A percentile compares a stretch with the other conserved stretches of the same genome.
These are phyloP conservation scores for Cephaloascus fragrans DNA, from an alignment of 805 yeast genomes.

Conservation along the genomic window DNA sequence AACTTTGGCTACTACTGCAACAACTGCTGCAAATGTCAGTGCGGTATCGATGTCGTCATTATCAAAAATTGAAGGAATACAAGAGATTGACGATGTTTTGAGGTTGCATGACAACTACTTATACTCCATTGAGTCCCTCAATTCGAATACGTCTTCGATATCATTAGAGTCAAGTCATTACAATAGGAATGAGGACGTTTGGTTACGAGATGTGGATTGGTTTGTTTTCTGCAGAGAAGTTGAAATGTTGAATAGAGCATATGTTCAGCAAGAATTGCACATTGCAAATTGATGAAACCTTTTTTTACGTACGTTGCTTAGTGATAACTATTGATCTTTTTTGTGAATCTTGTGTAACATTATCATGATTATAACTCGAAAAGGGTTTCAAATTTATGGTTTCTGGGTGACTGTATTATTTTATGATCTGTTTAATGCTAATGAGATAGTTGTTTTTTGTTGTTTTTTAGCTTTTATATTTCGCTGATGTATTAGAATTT, in stretches of 20 bases:
- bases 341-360: no score
- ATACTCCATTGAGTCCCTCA: neutral
- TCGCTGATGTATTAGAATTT: no score
- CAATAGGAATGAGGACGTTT: neutral
- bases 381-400: no score
- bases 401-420: no score
- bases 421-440: no score
- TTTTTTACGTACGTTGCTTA: neutral
- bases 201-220: constrained; percentile 12
- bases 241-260: constrained; percentile 9
- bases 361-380: no score
- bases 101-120: neutral
- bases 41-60: neutral
- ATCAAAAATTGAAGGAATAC: neutral
- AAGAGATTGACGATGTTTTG: neutral
- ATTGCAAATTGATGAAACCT: neutral
- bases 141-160: neutral
- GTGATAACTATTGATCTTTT: neutral
- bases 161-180: neutral
- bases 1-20: no score
- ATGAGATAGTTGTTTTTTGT: no score
- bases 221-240: constrained; percentile 14
- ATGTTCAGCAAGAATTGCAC: no score
- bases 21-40: no score
- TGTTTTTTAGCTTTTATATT: no score